A percentile compares a stretch with the other conserved stretches of the same genome.
These are phyloP conservation scores for Umbelopsis isabellina DNA, from an alignment of 192 early-diverging fungal genomes.

Conservation along the genomic window DNA sequence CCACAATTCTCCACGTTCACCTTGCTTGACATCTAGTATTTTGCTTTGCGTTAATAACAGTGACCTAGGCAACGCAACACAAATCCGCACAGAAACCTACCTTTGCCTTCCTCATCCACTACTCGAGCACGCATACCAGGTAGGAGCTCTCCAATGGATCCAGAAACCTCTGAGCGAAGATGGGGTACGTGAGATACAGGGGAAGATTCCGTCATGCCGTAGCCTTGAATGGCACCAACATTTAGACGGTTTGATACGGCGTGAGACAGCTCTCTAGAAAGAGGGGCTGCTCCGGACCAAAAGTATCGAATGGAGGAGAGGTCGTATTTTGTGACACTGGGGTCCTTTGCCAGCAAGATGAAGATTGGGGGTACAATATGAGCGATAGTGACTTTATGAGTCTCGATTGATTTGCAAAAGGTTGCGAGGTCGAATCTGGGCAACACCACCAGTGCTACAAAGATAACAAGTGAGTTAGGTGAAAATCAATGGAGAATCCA, in stretches of 20 bases:
- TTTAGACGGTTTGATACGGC: constrained; percentile 7
- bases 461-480: background rate
- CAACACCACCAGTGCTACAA: constrained; percentile 27
- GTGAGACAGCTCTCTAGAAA: constrained; percentile 26
- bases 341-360: constrained; percentile 53
- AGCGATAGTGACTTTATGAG: constrained; percentile 59
- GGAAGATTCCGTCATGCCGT: constrained; percentile 39
- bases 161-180: constrained; percentile 29
- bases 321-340: constrained; percentile 38
- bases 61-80: too few relatives aligned
- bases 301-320: constrained; percentile 29
- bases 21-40: constrained; percentile 33
- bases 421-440: constrained; percentile 58
- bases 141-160: constrained; percentile 41
- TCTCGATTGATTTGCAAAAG: constrained; percentile 55
- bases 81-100: constrained; percentile 15
- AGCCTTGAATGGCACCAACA: constrained; percentile 29
- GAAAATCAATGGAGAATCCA: background rate
- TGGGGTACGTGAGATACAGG: constrained; percentile 21
- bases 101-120: constrained; percentile 51
- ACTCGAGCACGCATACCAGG: constrained; percentile 43
- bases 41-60: background rate
- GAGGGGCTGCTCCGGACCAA: constrained; percentile 31
- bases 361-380: constrained; percentile 67
- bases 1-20: constrained; percentile 57